Conservation (phyloP, 129 eudicot genomes). For the Centella asiatica region DNA sequence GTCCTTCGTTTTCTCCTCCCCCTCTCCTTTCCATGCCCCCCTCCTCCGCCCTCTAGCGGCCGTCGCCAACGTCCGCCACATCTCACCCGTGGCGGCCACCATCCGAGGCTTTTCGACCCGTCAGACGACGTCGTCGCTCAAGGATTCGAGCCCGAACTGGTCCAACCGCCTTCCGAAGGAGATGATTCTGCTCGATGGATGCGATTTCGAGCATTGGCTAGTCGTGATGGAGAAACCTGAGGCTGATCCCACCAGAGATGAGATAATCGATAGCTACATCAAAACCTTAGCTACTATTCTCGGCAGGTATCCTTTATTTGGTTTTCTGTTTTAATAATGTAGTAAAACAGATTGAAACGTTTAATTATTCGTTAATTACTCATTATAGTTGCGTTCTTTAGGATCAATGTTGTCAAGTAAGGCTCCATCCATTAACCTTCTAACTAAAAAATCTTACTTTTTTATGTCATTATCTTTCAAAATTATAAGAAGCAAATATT, state of each 20-base stretch:
- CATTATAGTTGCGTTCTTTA: no score
- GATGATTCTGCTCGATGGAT: slow-evolving; percentile 80
- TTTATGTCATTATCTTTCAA: no score
- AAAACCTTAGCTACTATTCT: slow-evolving; percentile 55
- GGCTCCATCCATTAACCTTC: no score
- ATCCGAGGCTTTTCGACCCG: slow-evolving; percentile 56
- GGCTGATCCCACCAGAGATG: slow-evolving; percentile 67
- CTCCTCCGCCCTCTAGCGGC: slow-evolving; percentile 40
- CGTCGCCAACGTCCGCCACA: slow-evolving; percentile 17
- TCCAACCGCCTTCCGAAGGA: slow-evolving; percentile 88
- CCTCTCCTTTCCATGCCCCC: slow-evolving; percentile 13
- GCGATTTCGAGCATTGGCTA: slow-evolving; percentile 96
- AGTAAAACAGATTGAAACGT: background rate
- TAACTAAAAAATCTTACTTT: no score
- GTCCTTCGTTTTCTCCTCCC: slow-evolving; percentile 10
- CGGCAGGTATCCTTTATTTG: slow-evolving; percentile 36
- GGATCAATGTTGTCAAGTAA: no score
- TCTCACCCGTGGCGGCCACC: slow-evolving; percentile 22
- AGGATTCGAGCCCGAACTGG: slow-evolving; percentile 81
- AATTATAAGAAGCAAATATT: no score
- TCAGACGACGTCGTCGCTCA: slow-evolving; percentile 48
- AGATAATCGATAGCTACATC: slow-evolving; percentile 59
- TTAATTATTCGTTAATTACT: no score
- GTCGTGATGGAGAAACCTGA: slow-evolving; percentile 72
- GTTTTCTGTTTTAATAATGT: background rate